Base-by-base conservation (phyloP, 2,329 filamentous ascomycete species). In the Trichoderma semiorbis region DNA sequence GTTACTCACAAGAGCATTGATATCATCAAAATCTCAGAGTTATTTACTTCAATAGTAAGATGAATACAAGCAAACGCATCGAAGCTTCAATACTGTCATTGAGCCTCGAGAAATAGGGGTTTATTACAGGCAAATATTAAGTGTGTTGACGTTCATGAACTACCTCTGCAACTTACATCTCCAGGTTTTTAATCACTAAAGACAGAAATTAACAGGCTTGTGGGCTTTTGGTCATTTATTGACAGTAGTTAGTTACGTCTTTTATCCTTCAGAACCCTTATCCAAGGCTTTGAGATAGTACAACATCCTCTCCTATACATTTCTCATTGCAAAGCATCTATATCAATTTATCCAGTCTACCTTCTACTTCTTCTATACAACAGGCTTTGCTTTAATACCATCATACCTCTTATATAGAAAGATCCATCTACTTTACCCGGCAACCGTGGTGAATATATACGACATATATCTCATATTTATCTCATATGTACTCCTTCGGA, bases 21-120 rank as follows among this genome's bases (percentile, higher is more conserved):
- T 1, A 0, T 53, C 1, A 4, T 53, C 21, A 0, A 2, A 3
- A 24, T 7, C 47, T 7, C 21, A 14, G 21, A 14, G 5, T 24
- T 3, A 14, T 53, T 0, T 14, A 12, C n/a, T 4, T 53, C n/a
- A 24, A 24, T 7, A 7, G 11, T 24, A 24, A 24, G 47, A 53
- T 14, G 5, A 53, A 24, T 7, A 5, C 3, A 24, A 24, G 24
- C 47, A 53, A 7, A 1, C 11, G 6, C 6, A 14, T 14, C 5
- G 2, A 50, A 50, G 4, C 10, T 53, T 24, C n/a, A 14, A 24
- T 14, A 14, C 11, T 24, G 11, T 24, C 47, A 53, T 14, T 3
- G 14, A 24, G 0, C 2, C 11, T 43, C 5, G 47, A 24, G 11
- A 53, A 53, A 3, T 24, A 53, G 3, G 11, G 14, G 11, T 11